Percentiles rank a stretch among this genome's conserved stretches.
Evolutionary conservation across 2,329 filamentous ascomycete species (phyloP).

Genomic region (Ceratocystis lukuohia): DNA sequence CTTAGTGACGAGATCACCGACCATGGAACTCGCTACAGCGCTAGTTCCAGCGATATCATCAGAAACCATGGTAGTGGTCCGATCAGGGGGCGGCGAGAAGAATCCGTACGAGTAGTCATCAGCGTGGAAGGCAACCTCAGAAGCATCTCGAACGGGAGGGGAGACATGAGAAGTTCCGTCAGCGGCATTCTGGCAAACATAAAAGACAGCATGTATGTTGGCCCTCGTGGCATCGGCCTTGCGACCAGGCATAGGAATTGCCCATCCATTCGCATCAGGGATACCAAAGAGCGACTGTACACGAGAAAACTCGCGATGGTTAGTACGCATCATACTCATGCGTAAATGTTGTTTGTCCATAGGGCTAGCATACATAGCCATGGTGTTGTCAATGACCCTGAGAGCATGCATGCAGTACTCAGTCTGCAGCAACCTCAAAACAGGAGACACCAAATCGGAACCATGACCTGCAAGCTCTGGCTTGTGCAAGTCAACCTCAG

Average conservation of each 20-base stretch:
- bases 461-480: conserved; percentile 81
- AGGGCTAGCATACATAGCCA: conserved; percentile 80
- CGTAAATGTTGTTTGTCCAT: conserved; percentile 89
- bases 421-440: conserved; percentile 78
- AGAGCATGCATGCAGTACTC: conserved; percentile 88
- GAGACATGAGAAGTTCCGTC: conserved; percentile 32
- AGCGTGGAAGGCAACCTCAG: conserved; percentile 83
- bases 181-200: conserved; percentile 67
- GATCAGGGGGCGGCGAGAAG: conserved; percentile 57
- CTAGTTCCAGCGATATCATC: conserved; percentile 61
- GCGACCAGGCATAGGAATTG: conserved; percentile 79
- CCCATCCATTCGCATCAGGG: conserved; percentile 90
- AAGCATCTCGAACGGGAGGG: conserved; percentile 67
- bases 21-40: conserved; percentile 38
- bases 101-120: conserved; percentile 80
- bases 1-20: conserved; percentile 66
- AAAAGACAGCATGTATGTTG: conserved; percentile 93
- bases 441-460: conserved; percentile 85
- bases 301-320: conserved; percentile 86
- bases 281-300: conserved; percentile 94
- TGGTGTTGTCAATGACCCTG: conserved; percentile 84
- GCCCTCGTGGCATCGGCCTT: conserved; percentile 75
- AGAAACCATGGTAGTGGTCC: conserved; percentile 85
- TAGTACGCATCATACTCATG: conserved; percentile 93
- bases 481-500: conserved; percentile 84